Percentiles rank a stretch among this genome's conserved stretches.
Conservation (phyloP, 1,139 yeast species). For the Magnusiomyces clavatus region DNA sequence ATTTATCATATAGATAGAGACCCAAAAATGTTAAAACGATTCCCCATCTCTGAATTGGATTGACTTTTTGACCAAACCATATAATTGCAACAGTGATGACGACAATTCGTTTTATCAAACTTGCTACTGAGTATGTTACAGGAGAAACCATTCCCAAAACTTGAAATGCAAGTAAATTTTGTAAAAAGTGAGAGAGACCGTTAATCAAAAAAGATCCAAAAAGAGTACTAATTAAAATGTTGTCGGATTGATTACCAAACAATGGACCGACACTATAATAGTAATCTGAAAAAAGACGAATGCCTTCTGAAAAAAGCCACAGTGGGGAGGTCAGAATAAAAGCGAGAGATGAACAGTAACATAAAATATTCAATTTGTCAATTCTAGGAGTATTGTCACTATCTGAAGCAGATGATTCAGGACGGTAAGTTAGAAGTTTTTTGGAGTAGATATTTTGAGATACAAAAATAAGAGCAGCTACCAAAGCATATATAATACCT, state of each 20-base stretch:
- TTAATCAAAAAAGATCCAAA: slow-evolving; percentile 31
- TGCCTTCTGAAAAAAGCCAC: slow-evolving; percentile 60
- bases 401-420: slow-evolving; percentile 21
- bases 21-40: slow-evolving; percentile 59
- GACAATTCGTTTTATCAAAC: slow-evolving; percentile 76
- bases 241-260: slow-evolving; percentile 4
- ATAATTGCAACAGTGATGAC: slow-evolving; percentile 74
- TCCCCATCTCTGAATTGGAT: slow-evolving; percentile 58
- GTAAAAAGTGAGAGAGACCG: slow-evolving; percentile 77
- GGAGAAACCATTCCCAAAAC: slow-evolving; percentile 79
- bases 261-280: slow-evolving; percentile 14
- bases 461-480: slow-evolving; percentile 81
- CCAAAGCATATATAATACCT: slow-evolving; percentile 69
- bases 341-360: slow-evolving; percentile 79
- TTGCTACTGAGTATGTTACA: slow-evolving; percentile 86
- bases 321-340: slow-evolving; percentile 70
- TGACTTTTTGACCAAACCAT: slow-evolving; percentile 56
- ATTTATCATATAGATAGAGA: slow-evolving; percentile 59
- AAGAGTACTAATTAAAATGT: not conserved
- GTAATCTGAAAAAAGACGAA: slow-evolving; percentile 19
- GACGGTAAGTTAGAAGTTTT: slow-evolving; percentile 50
- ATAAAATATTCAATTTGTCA: slow-evolving; percentile 76
- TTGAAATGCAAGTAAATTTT: slow-evolving; percentile 83
- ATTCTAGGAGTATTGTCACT: slow-evolving; percentile 31
- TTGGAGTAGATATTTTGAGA: slow-evolving; percentile 89